A percentile compares a stretch with the other conserved stretches of the same genome.
phyloP scores from a whole-genome alignment of 2,329 filamentous ascomycete genomes.

The Pezizomycotina sp. region DNA sequence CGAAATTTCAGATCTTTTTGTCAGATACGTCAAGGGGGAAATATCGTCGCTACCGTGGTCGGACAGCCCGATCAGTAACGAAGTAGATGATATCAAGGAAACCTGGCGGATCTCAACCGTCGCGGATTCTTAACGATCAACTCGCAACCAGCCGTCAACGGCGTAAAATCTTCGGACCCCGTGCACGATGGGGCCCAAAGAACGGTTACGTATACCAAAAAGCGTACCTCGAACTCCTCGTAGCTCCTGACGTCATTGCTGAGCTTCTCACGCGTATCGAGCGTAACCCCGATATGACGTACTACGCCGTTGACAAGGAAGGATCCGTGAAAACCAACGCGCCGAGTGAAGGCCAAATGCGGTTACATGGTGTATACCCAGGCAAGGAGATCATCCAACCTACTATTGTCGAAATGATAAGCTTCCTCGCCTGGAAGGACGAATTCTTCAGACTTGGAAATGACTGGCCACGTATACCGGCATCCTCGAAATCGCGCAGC shows the following conservation, averaged over 20 bases:
- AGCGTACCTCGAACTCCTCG: constrained; percentile 81
- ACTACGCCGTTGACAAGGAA: constrained; percentile 77
- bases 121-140: constrained; percentile 89
- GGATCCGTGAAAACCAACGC: constrained; percentile 75
- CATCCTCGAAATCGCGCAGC: constrained; percentile 54
- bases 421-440: constrained; percentile 96
- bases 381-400: constrained; percentile 99
- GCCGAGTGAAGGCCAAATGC: constrained; percentile 48
- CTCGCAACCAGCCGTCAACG: constrained; percentile 87
- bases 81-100: constrained; percentile 61
- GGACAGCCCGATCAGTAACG: constrained; percentile 66
- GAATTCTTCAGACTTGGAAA: constrained; percentile 84
- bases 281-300: constrained; percentile 65
- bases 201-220: constrained; percentile 99
- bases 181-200: constrained; percentile 80
- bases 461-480: constrained; percentile 84
- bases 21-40: constrained; percentile 66
- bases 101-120: constrained; percentile 66
- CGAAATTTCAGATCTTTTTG: constrained; percentile 70
- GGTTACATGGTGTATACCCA: constrained; percentile 92
- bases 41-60: constrained; percentile 84
- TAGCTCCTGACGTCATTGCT: constrained; percentile 61
- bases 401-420: constrained; percentile 96
- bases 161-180: constrained; percentile 70
- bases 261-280: constrained; percentile 66